Evolutionary conservation across 108 stramenopile species (phyloP).

Genomic region (Nannochloropsis oceanica): DNA sequence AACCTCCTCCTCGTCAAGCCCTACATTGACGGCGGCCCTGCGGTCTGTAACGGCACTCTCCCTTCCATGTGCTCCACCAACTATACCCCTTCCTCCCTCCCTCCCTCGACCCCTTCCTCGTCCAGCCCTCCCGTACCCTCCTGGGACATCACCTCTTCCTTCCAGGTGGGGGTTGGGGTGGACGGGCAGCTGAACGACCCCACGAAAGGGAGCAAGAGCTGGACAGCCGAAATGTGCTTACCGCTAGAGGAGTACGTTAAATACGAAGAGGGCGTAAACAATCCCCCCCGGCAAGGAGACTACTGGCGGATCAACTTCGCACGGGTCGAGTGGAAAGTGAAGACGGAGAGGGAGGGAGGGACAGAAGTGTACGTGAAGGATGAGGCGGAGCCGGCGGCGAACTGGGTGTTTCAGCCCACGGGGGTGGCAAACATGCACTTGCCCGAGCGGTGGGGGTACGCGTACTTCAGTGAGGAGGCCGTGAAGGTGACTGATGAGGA

Average conservation of each 20-base stretch:
- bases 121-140: background rate
- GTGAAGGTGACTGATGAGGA: background rate
- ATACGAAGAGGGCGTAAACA: background rate
- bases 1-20: conserved; percentile 65
- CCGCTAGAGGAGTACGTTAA: background rate
- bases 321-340: background rate
- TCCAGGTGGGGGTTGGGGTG: background rate
- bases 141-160: background rate
- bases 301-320: conserved; percentile 8
- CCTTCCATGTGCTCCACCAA: background rate
- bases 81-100: background rate
- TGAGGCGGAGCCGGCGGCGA: background rate
- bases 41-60: conserved; percentile 42
- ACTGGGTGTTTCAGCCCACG: background rate
- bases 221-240: background rate
- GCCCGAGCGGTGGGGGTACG: conserved; percentile 8
- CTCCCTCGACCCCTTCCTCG: background rate
- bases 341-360: background rate
- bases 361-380: background rate
- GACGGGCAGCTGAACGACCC: background rate
- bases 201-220: background rate
- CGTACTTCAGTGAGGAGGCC: background rate
- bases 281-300: background rate
- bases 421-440: conserved; percentile 1
- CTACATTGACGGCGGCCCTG: conserved; percentile 57